phyloP scores from a whole-genome alignment of 371 early-diverging fungal genomes.

The Circinella minor region DNA sequence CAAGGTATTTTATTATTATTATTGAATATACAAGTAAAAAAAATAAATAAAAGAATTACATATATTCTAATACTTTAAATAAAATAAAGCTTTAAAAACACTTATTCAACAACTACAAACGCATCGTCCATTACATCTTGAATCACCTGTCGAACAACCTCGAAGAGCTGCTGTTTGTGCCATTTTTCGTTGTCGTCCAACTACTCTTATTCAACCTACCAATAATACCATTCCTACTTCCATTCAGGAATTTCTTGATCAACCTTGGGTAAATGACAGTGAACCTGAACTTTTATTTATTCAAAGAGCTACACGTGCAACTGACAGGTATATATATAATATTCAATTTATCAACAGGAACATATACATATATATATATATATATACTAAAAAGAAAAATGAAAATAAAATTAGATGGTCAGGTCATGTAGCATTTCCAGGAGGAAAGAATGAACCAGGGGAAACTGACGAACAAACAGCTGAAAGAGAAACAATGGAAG shows the following conservation, averaged over 20 bases:
- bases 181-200: slow-evolving; percentile 41
- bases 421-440: slow-evolving; percentile 79
- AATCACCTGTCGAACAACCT: slow-evolving; percentile 39
- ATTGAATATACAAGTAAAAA: neutral
- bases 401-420: slow-evolving; percentile 49
- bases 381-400: neutral
- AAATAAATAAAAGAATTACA: neutral
- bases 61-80: neutral
- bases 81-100: slow-evolving; percentile 22
- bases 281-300: slow-evolving; percentile 69
- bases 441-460: slow-evolving; percentile 67
- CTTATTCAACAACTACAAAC: slow-evolving; percentile 28
- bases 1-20: neutral
- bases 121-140: slow-evolving; percentile 24
- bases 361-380: no score
- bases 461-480: slow-evolving; percentile 74
- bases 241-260: slow-evolving; percentile 35
- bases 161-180: slow-evolving; percentile 46
- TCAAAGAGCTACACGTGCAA: slow-evolving; percentile 61
- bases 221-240: slow-evolving; percentile 11
- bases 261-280: slow-evolving; percentile 43
- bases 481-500: slow-evolving; percentile 71
- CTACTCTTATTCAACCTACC: neutral
- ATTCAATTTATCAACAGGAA: no score
- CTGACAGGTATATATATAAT: slow-evolving; percentile 56